These are phyloP conservation scores for Saksenaea vasiformis DNA, from an alignment of 371 early-diverging fungal species.

Conservation along the genomic window DNA sequence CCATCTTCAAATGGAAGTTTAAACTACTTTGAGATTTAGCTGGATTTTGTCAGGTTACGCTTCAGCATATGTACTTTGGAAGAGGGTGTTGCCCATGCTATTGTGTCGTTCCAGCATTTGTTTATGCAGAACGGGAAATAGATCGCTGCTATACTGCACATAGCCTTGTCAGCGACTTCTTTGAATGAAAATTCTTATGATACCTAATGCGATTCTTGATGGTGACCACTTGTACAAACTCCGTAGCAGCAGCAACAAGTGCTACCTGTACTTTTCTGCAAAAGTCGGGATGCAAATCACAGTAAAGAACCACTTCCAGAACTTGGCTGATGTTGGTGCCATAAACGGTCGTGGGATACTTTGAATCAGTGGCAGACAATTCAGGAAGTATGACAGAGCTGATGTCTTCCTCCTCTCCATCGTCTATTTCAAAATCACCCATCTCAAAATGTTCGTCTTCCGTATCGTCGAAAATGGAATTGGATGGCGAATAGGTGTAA, in stretches of 20 bases:
- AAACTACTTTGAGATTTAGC: constrained; percentile 3
- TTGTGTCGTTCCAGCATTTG: constrained; percentile 30
- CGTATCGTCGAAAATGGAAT: too few species aligned
- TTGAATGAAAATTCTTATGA: neutral
- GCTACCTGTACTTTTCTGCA: constrained; percentile 26
- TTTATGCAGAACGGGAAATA: constrained; percentile 37
- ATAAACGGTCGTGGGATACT: neutral
- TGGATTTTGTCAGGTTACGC: too few species aligned
- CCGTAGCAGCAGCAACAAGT: constrained; percentile 16
- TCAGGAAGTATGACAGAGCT: neutral
- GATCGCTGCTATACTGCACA: constrained; percentile 23
- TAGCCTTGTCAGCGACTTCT: neutral
- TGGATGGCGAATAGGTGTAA: too few species aligned
- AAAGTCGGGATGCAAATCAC: constrained; percentile 17
- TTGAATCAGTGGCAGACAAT: neutral
- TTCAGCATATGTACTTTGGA: constrained; percentile 24
- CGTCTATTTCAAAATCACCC: too few species aligned
- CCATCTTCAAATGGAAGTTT: constrained; percentile 21
- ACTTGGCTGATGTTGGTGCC: constrained; percentile 7
- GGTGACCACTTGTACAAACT: constrained; percentile 24
- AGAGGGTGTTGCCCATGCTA: constrained; percentile 35
- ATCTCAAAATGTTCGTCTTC: too few species aligned
- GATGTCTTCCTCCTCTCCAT: neutral
- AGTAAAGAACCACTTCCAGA: constrained; percentile 19
- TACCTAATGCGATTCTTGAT: constrained; percentile 29